Conservation (phyloP, 768 basidiomycete species). For the Hericium erinaceus region DNA sequence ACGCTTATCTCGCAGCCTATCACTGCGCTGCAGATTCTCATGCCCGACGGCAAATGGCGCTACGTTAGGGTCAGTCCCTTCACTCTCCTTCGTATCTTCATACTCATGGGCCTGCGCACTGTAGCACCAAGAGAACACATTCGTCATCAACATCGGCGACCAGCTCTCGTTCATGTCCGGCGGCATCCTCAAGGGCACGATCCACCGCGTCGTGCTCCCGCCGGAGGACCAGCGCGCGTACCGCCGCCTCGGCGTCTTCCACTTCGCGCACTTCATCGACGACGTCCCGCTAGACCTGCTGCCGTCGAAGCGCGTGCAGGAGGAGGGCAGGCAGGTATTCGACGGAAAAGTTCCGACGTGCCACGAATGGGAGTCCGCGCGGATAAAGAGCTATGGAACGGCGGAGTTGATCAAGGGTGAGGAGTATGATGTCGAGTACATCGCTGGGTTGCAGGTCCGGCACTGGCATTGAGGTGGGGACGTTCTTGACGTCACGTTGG, state of each 20-base stretch:
- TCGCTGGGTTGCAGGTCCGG: conserved; percentile 23
- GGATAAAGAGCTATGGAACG: conserved; percentile 26
- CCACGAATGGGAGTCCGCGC: conserved; percentile 25
- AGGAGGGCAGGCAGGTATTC: conserved; percentile 22
- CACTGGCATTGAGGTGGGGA: conserved; percentile 1
- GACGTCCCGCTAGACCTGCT: conserved; percentile 21
- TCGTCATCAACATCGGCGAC: conserved; percentile 29
- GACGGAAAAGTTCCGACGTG: conserved; percentile 23
- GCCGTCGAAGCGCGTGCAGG: conserved; percentile 23
- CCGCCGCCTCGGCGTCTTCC: conserved; percentile 26
- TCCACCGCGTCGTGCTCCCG: conserved; percentile 28
- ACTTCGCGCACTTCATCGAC: conserved; percentile 26
- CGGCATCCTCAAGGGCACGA: conserved; percentile 26
- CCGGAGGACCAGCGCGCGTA: conserved; percentile 22
- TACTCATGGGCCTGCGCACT: not conserved
- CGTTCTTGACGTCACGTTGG: too few species aligned
- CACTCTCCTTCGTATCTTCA: too few species aligned
- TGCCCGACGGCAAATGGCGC: conserved; percentile 28
- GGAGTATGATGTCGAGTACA: conserved; percentile 26
- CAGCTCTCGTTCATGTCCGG: conserved; percentile 28
- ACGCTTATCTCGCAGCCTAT: conserved; percentile 26
- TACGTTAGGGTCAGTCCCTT: conserved; percentile 20
- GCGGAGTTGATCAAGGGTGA: conserved; percentile 24
- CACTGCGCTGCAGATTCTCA: conserved; percentile 26
- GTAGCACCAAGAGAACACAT: conserved; percentile 21